Conservation (phyloP, 2,329 filamentous ascomycete species). For the Macrophomina tecta region DNA sequence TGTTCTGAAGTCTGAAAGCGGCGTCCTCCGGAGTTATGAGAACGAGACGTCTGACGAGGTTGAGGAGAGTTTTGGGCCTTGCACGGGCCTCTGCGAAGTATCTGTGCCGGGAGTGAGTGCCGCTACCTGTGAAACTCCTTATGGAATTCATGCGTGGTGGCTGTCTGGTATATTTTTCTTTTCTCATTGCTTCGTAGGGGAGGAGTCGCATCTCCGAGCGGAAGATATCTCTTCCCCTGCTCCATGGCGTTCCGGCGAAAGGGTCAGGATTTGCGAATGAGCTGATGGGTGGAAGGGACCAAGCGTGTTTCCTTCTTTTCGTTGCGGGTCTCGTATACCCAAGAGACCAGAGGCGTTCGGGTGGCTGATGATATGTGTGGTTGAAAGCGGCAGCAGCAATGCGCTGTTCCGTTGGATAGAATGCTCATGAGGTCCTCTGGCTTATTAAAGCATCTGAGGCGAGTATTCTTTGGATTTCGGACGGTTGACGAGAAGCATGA, state of each 20-base stretch:
- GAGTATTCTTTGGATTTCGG: conserved; percentile 23
- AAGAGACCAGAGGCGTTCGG: conserved; percentile 9
- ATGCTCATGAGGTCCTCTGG: neutral
- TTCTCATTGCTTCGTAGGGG: neutral
- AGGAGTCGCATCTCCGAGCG: neutral
- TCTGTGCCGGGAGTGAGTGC: conserved; percentile 4
- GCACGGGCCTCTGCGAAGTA: conserved; percentile 3
- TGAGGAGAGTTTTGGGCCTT: neutral
- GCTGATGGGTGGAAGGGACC: neutral
- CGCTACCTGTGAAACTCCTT: neutral
- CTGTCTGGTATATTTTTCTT: conserved; percentile 13
- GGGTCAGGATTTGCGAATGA: neutral
- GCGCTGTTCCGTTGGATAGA: conserved; percentile 12
- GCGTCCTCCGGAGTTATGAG: conserved; percentile 15
- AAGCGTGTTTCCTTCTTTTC: neutral
- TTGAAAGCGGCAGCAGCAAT: neutral
- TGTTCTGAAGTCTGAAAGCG: conserved; percentile 27
- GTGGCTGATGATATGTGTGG: neutral
- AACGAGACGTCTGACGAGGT: conserved; percentile 4
- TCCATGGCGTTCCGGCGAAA: conserved; percentile 8
- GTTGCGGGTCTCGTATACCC: neutral
- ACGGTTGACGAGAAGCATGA: conserved; percentile 23
- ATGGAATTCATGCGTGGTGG: neutral
- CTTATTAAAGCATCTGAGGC: neutral
- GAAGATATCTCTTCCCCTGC: neutral